A percentile compares a stretch with the other conserved stretches of the same genome.
These are phyloP conservation scores for Trichosanthes cucumerina DNA, from an alignment of 306 rosid genomes.

Conservation along the genomic window DNA sequence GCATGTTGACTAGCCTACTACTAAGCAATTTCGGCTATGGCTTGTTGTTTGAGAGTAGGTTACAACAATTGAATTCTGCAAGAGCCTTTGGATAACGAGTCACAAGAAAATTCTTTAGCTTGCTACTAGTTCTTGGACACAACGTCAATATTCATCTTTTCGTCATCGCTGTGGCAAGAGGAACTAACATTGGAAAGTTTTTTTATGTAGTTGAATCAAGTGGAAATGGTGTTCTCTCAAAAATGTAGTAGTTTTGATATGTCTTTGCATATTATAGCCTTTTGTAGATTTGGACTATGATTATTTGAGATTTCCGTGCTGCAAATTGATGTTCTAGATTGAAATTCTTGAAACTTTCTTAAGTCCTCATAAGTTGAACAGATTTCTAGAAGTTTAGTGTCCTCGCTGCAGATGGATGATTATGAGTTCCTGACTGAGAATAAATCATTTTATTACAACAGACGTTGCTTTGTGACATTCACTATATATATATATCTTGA, in stretches of 20 bases:
- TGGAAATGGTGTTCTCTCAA: not conserved
- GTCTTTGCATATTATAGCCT: not conserved
- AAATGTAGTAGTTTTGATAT: not conserved
- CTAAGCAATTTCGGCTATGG: not conserved
- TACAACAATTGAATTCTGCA: not conserved
- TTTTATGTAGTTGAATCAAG: not conserved
- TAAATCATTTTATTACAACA: not conserved
- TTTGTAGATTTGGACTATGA: not conserved
- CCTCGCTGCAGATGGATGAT: not conserved
- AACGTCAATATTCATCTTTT: not conserved
- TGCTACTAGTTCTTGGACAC: not conserved
- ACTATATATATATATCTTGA: not conserved
- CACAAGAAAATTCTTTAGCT: not conserved
- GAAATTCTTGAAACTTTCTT: not conserved
- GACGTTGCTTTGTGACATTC: not conserved
- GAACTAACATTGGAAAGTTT: not conserved
- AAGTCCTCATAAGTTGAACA: not conserved
- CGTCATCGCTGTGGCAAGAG: not conserved
- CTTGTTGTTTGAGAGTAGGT: not conserved
- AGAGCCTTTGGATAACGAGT: not conserved
- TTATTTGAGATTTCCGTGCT: not conserved
- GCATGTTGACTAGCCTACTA: not conserved
- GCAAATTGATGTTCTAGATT: not conserved
- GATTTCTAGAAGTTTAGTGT: not conserved
- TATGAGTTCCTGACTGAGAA: not conserved